Evolutionary conservation across 306 rosid genomes (phyloP), one percentile per base, ranked within the genome.

Genomic region (Coriaria nepalensis): DNA sequence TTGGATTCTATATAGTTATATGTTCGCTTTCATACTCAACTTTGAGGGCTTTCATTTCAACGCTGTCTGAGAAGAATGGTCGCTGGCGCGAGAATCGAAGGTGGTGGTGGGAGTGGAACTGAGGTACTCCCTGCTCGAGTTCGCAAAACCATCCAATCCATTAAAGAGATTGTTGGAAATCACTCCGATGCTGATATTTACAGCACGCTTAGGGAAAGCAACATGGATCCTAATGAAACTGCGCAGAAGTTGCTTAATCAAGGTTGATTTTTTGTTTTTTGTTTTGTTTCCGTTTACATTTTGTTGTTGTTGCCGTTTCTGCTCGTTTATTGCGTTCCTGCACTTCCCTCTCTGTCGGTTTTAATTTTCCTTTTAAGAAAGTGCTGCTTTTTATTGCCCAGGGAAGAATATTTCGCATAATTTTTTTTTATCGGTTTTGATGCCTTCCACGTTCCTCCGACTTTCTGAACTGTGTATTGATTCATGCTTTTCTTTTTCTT

Each of bases 171-270:
- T 42, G 96, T 92, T 38, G 81, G 96, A 9, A 53, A 75, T 53
- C 87, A 82, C 69, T 92, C 96, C 37, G 96, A 85, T 55, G 76
- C 77, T 49, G 98, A 92, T 78, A 92, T 92, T 47, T 92, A 92
- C 65, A 74, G 55, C 15, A 63, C 87, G 47, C 94, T 92, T n/a
- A 82, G 72, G 65, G 98, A 92, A 57, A 48, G 71, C 29, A 61
- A 85, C 74, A 92, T 92, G 98, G 98, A 92, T 71, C 98, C 98
- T 67, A 82, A 92, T 50, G 98, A 92, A 66, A 82, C 98, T n/a
- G 38, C 93, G n/a, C 93, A 85, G 83, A 85, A 79, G 72, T 78
- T 92, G 84, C 96, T 92, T 40, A 65, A 69, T 75, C 98, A 92
- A 82, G 98, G 98, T 92, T 12, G 33, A 32, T 53, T 33, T 45